phyloP scores from a whole-genome alignment of 305 asterid genomes.

The Fraxinus xanthoxyloides region DNA sequence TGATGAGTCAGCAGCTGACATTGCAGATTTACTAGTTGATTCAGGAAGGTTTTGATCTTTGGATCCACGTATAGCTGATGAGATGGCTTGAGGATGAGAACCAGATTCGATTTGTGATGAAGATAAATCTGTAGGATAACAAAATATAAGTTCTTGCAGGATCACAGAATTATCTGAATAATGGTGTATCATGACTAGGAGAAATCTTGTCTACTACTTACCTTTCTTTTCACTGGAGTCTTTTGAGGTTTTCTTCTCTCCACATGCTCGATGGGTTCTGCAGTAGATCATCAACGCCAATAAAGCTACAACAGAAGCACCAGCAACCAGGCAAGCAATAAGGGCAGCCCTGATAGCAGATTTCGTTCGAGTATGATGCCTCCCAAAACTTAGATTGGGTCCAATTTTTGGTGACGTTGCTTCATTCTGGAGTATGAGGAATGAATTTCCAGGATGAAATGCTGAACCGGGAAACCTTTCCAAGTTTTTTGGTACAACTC shows the following conservation, averaged over 20 bases:
- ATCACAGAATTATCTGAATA: not conserved
- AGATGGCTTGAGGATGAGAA: conserved; percentile 25
- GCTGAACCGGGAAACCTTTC: conserved; percentile 71
- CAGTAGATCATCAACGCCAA: conserved; percentile 41
- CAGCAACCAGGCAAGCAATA: conserved; percentile 57
- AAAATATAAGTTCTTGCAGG: conserved; percentile 9
- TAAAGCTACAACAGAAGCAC: conserved; percentile 39
- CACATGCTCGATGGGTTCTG: conserved; percentile 38
- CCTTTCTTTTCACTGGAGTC: conserved; percentile 53
- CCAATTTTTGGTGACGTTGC: conserved; percentile 34
- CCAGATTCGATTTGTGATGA: conserved; percentile 32
- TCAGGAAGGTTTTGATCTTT: conserved; percentile 33
- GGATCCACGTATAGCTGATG: conserved; percentile 23
- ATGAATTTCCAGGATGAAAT: conserved; percentile 75
- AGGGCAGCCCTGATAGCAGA: conserved; percentile 48
- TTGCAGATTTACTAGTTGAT: conserved; percentile 40
- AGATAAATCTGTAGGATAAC: conserved; percentile 35
- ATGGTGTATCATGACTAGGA: not conserved
- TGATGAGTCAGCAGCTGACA: conserved; percentile 35
- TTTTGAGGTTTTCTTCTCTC: conserved; percentile 23
- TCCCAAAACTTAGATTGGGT: conserved; percentile 26
- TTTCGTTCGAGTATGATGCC: conserved; percentile 44
- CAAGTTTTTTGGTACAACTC: conserved; percentile 64
- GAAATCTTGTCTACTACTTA: conserved; percentile 14
- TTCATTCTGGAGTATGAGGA: conserved; percentile 47